Evolutionary conservation across 2,329 filamentous ascomycete species (phyloP).

Genomic region (Elsinoe batatas): DNA sequence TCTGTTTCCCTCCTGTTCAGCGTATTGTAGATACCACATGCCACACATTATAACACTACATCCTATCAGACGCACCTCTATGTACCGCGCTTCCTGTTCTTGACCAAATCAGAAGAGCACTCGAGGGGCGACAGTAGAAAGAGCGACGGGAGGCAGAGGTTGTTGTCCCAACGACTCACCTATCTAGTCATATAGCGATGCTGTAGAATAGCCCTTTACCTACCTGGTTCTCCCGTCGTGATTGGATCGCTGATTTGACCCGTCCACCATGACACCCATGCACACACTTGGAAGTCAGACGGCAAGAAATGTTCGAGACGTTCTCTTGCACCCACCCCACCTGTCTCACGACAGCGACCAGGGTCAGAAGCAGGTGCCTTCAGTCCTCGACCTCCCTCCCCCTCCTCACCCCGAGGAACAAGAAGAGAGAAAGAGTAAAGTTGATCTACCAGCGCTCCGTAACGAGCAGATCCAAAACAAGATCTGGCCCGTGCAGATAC

Average conservation of each 20-base stretch:
- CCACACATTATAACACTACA: background rate
- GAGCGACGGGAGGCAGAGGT: too few species aligned
- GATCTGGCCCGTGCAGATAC: conserved; percentile 33
- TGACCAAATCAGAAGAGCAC: background rate
- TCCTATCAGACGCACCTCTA: background rate
- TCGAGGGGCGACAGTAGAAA: conserved; percentile 9
- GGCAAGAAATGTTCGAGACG: conserved; percentile 25
- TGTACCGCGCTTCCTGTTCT: background rate
- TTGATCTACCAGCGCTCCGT: conserved; percentile 40
- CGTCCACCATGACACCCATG: background rate
- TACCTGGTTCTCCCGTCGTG: background rate
- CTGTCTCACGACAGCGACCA: conserved; percentile 20
- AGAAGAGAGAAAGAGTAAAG: background rate
- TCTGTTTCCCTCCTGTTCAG: conserved; percentile 2
- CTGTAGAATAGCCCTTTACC: background rate
- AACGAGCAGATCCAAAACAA: conserved; percentile 30
- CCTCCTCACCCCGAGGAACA: conserved; percentile 12
- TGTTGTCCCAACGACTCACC: too few species aligned
- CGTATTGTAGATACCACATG: conserved; percentile 3
- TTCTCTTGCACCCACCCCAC: conserved; percentile 30
- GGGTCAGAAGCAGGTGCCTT: conserved; percentile 25
- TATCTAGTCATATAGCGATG: conserved; percentile 1
- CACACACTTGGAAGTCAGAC: background rate
- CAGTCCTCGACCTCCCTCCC: conserved; percentile 22
- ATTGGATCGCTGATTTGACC: background rate